Base-by-base conservation (phyloP, 306 rosid species). In the Pyrus betulifolia region DNA sequence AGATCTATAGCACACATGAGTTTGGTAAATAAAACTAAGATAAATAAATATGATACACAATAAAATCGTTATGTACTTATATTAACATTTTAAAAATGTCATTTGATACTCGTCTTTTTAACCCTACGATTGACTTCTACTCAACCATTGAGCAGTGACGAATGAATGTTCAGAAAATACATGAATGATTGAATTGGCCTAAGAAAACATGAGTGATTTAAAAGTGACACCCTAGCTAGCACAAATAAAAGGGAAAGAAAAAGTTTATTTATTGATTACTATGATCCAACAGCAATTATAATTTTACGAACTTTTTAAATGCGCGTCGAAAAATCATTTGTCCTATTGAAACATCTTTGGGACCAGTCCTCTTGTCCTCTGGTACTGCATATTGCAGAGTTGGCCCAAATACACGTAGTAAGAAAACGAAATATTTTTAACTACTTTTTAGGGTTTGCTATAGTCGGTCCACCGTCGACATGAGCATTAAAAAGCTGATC, bases 291-390 rank as follows among this genome's bases (percentile, higher is more conserved):
- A 0, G 3, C 55, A 49, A 49, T 5, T 49, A 49, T 49, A 49
- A 15, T 6, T 49, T 49, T 49, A 15, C 6, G 21, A 49, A 49
- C 6, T 19, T 19, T 59, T 19, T 1, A 46, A 28, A 27, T 12
- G 62, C 70, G 78, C 78, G 78, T 74, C 31, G 42, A 74, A 23
- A 17, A 15, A 27, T 75, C 8, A 60, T 19, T 46, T 23, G 33
- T 8, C 58, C 38, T 45, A 1, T 19, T 45, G 30, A 49, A 74
- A 49, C 63, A 27, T 21, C 17, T 75, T 14, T 49, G 31, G 15
- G 71, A 63, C 59, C 38, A 1, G 8, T 49, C 14, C n/a, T 19
- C n/a, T 62, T 62, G 70, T 59, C 49, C 67, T 72, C 31, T 21
- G 70, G 52, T 44, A 25, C 46, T 46, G 15, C 70, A 19, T 45